Conservation (phyloP, 331 rosid species). For the Malus hybrid region DNA sequence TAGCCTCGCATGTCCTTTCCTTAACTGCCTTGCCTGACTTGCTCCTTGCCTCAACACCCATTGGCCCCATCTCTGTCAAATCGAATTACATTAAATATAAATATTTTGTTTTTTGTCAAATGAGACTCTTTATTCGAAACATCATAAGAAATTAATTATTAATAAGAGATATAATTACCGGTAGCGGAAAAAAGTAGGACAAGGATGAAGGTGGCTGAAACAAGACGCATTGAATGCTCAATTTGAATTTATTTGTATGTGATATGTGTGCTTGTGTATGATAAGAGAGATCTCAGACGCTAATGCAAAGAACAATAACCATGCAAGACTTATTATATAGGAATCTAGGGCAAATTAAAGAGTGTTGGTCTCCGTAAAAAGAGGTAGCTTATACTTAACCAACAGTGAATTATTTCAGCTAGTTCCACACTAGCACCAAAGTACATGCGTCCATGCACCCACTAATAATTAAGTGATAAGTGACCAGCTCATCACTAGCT, state of each 20-base stretch:
- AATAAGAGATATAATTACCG: background rate
- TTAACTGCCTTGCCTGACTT: background rate
- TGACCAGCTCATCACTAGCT: too few relatives aligned
- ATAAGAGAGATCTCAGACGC: too few relatives aligned
- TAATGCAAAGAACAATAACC: too few relatives aligned
- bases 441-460: too few relatives aligned
- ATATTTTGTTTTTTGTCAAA: background rate
- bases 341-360: background rate
- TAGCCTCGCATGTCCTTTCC: constrained; percentile 7
- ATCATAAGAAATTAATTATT: too few relatives aligned
- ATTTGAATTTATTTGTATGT: background rate
- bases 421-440: too few relatives aligned
- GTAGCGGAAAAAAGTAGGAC: background rate
- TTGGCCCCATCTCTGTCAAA: background rate
- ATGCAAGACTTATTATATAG: background rate
- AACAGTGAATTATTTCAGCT: too few relatives aligned
- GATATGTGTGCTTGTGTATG: background rate
- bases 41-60: constrained; percentile 5
- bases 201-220: background rate
- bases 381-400: background rate
- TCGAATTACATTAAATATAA: too few relatives aligned
- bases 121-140: background rate
- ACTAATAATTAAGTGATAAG: background rate
- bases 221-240: background rate
- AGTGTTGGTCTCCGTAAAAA: background rate